phyloP scores from a whole-genome alignment of 768 basidiomycete species.

The Gautieria morchelliformis region DNA sequence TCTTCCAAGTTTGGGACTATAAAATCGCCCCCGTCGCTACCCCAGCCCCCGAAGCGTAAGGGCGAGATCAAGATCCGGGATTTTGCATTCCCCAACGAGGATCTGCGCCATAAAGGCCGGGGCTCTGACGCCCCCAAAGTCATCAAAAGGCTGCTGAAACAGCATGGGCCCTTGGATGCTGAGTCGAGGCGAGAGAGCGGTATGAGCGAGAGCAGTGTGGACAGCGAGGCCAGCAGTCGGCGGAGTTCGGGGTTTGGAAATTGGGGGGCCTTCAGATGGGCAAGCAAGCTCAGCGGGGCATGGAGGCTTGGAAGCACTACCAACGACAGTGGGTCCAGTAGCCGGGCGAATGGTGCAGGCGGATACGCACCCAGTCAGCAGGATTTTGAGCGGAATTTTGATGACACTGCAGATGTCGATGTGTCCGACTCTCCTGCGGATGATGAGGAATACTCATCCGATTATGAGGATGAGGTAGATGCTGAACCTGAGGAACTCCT shows the following conservation, averaged over 20 bases:
- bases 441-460: slow-evolving; percentile 13
- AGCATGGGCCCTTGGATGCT: slow-evolving; percentile 20
- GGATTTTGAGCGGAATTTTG: slow-evolving; percentile 43
- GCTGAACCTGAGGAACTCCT: slow-evolving; percentile 24
- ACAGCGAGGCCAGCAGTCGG: slow-evolving; percentile 18
- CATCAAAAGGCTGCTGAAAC: slow-evolving; percentile 3
- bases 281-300: slow-evolving; percentile 23
- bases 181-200: neutral
- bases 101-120: slow-evolving; percentile 34
- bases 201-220: slow-evolving; percentile 4
- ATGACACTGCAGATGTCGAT: slow-evolving; percentile 16
- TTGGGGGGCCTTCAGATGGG: slow-evolving; percentile 30
- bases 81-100: slow-evolving; percentile 33
- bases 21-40: slow-evolving; percentile 9
- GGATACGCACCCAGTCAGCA: slow-evolving; percentile 24
- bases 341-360: slow-evolving; percentile 3
- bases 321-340: neutral
- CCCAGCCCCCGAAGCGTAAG: neutral
- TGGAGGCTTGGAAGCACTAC: slow-evolving; percentile 12
- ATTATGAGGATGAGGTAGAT: slow-evolving; percentile 16
- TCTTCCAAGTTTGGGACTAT: neutral
- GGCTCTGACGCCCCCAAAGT: slow-evolving; percentile 31
- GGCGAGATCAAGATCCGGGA: slow-evolving; percentile 38
- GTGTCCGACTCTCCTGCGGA: slow-evolving; percentile 20
- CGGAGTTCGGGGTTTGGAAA: slow-evolving; percentile 23